phyloP scores from a whole-genome alignment of 805 yeast species.

The Suhomyces pyralidae region DNA sequence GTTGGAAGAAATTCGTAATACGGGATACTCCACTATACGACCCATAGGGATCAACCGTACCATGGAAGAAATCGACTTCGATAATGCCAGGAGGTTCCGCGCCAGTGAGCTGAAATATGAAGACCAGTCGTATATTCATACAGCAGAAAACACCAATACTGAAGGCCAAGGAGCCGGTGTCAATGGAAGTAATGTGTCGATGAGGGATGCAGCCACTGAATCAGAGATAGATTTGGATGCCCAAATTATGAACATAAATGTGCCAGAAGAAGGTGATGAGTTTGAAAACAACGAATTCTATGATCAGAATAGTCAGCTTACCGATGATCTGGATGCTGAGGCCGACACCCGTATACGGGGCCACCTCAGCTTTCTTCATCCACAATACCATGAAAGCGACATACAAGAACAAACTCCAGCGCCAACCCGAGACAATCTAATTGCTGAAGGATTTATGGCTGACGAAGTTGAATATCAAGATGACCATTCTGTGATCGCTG shows the following conservation, averaged over 20 bases:
- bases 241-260: constrained; percentile 42
- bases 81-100: constrained; percentile 12
- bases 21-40: constrained; percentile 33
- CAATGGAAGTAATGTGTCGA: constrained; percentile 8
- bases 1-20: constrained; percentile 26
- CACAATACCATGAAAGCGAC: background rate
- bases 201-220: constrained; percentile 3
- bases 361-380: background rate
- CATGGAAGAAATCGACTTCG: constrained; percentile 37
- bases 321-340: background rate
- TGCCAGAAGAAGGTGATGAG: constrained; percentile 19
- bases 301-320: constrained; percentile 1
- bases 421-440: constrained; percentile 7
- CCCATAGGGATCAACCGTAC: constrained; percentile 42
- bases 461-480: constrained; percentile 46
- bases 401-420: background rate
- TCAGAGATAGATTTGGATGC: constrained; percentile 44
- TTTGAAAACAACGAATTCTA: constrained; percentile 12
- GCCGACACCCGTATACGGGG: background rate
- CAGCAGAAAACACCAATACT: constrained; percentile 21
- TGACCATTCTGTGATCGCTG: constrained; percentile 30
- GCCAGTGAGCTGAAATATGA: constrained; percentile 12
- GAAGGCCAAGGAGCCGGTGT: constrained; percentile 11
- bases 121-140: constrained; percentile 17
- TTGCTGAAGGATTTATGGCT: constrained; percentile 46